phyloP scores from a whole-genome alignment of 331 rosid genomes.

The Erythrophleum ivorense region DNA sequence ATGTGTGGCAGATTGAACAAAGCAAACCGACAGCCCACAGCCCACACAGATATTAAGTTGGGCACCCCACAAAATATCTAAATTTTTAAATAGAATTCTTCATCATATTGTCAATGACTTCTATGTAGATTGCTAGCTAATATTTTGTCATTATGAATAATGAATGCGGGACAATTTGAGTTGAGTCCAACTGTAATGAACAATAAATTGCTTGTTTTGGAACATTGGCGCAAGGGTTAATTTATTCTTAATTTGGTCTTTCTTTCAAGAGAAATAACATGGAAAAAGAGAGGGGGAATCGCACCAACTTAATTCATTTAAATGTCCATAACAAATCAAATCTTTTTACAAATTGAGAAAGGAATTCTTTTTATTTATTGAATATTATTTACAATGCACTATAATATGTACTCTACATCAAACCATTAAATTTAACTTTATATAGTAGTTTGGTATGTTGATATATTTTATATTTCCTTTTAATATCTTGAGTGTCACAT shows the following conservation, averaged over 20 bases:
- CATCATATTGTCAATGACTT: conserved; percentile 34
- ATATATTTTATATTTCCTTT: no score
- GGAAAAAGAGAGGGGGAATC: background rate
- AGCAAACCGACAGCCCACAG: conserved; percentile 8
- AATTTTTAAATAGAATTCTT: background rate
- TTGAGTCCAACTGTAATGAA: conserved; percentile 21
- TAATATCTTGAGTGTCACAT: no score
- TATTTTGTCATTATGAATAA: conserved; percentile 26
- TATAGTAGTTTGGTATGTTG: background rate
- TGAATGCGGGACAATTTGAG: background rate
- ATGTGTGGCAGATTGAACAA: conserved; percentile 3
- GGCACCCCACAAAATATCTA: background rate
- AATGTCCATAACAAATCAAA: background rate
- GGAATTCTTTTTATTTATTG: no score
- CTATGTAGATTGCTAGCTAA: background rate
- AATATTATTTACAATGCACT: no score
- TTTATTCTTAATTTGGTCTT: background rate
- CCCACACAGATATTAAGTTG: background rate
- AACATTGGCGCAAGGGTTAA: no score
- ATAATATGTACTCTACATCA: background rate
- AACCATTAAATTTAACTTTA: background rate
- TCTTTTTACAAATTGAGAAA: no score
- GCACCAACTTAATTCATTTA: background rate
- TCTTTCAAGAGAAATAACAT: background rate
- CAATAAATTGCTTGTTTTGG: no score